Conservation (phyloP, 2,329 filamentous ascomycete genomes). For the Fonsecaea erecta region DNA sequence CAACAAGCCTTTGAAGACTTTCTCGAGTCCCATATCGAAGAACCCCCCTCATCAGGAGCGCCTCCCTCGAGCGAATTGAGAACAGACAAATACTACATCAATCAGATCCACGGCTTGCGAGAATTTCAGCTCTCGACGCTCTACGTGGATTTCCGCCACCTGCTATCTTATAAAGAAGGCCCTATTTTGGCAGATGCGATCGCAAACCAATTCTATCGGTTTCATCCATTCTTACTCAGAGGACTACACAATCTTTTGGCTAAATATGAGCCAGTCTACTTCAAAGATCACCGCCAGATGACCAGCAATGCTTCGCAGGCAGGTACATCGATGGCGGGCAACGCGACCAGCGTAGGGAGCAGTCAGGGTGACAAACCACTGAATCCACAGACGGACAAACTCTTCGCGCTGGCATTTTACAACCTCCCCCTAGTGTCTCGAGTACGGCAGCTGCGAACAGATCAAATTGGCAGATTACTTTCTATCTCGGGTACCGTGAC, state of each 20-base stretch:
- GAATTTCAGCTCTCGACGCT: conserved; percentile 67
- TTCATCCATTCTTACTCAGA: conserved; percentile 85
- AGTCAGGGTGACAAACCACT: conserved; percentile 71
- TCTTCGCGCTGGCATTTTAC: conserved; percentile 92
- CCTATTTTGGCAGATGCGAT: conserved; percentile 79
- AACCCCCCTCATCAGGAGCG: conserved; percentile 59
- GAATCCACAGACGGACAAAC: conserved; percentile 94
- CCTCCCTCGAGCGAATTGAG: conserved; percentile 61
- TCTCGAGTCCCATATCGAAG: conserved; percentile 65
- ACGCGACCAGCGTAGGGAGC: conserved; percentile 67
- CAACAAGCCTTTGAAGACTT: conserved; percentile 66
- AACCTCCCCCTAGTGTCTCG: conserved; percentile 87
- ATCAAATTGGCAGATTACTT: conserved; percentile 87
- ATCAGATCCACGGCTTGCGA: conserved; percentile 67
- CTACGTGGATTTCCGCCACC: conserved; percentile 74
- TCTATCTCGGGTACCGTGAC: conserved; percentile 98
- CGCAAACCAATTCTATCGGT: conserved; percentile 90
- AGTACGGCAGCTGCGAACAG: conserved; percentile 81
- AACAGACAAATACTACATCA: conserved; percentile 68
- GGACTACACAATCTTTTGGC: conserved; percentile 91
- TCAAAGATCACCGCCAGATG: conserved; percentile 86
- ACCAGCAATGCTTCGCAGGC: conserved; percentile 74
- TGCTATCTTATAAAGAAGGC: conserved; percentile 71
- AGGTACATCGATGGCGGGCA: conserved; percentile 64
- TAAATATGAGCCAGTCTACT: conserved; percentile 93